Conservation (phyloP, 225 moss, liverwort and hornwort species). For the Asterella californica region DNA sequence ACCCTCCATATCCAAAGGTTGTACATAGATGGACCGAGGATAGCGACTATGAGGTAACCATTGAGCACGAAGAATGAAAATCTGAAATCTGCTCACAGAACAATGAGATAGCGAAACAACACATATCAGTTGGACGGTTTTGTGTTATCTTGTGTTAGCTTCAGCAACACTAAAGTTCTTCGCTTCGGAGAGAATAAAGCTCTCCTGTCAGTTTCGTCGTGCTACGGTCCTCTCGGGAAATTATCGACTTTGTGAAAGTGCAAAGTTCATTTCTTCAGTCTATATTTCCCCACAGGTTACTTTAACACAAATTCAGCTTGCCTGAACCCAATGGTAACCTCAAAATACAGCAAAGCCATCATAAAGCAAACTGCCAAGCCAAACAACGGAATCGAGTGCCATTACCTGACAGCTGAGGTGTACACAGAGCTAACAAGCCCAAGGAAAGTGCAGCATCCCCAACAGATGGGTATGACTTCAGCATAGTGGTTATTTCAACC, state of each 20-base stretch:
- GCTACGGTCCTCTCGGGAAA: too few relatives aligned
- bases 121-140: neutral
- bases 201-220: too few relatives aligned
- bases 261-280: neutral
- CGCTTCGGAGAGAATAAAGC: too few relatives aligned
- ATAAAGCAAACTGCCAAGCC: neutral
- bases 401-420: conserved; percentile 64
- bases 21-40: conserved; percentile 93
- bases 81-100: conserved; percentile 57
- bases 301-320: too few relatives aligned
- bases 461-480: conserved; percentile 94
- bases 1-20: conserved; percentile 95
- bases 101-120: neutral
- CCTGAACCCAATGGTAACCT: neutral
- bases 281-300: neutral
- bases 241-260: too few relatives aligned
- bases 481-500: conserved; percentile 66
- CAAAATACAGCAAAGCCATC: neutral
- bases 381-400: neutral
- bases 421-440: conserved; percentile 68
- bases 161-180: too few relatives aligned
- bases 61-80: conserved; percentile 72
- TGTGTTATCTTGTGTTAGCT: neutral
- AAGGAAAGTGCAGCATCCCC: conserved; percentile 86
- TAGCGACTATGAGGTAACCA: conserved; percentile 71